phyloP scores from a whole-genome alignment of 305 asterid species.

The Striga hermonthica region DNA sequence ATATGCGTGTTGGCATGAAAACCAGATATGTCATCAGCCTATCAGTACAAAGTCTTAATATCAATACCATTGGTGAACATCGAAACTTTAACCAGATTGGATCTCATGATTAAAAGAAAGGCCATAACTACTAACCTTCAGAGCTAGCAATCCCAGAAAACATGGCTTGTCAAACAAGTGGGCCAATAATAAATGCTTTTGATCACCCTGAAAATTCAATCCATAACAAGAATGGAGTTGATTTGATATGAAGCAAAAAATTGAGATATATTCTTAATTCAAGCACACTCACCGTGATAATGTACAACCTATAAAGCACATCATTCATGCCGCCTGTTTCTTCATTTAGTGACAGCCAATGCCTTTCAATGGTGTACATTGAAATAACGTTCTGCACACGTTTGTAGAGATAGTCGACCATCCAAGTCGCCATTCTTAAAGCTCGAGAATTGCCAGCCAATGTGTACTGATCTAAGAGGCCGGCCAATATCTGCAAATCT shows the following conservation, averaged over 20 bases:
- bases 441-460: conserved; percentile 61
- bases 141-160: conserved; percentile 83
- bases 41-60: conserved; percentile 29
- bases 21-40: conserved; percentile 94
- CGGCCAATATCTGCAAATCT: conserved; percentile 76
- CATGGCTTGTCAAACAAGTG: conserved; percentile 97
- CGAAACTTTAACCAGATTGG: neutral
- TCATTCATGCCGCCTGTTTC: conserved; percentile 99
- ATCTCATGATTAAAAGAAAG: conserved; percentile 6
- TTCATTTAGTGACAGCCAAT: conserved; percentile 76
- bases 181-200: conserved; percentile 71
- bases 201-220: conserved; percentile 57
- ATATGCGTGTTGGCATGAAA: conserved; percentile 93
- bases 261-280: too few relatives aligned
- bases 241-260: conserved; percentile 1
- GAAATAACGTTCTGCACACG: conserved; percentile 74
- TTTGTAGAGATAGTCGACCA: conserved; percentile 79
- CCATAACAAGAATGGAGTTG: conserved; percentile 12
- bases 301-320: conserved; percentile 68
- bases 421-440: conserved; percentile 57
- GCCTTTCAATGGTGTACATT: conserved; percentile 71
- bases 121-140: conserved; percentile 57
- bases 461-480: conserved; percentile 86
- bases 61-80: conserved; percentile 4
- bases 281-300: conserved; percentile 60